These are phyloP conservation scores for Syzygium jambos DNA, from an alignment of 345 rosid species.

Conservation along the genomic window DNA sequence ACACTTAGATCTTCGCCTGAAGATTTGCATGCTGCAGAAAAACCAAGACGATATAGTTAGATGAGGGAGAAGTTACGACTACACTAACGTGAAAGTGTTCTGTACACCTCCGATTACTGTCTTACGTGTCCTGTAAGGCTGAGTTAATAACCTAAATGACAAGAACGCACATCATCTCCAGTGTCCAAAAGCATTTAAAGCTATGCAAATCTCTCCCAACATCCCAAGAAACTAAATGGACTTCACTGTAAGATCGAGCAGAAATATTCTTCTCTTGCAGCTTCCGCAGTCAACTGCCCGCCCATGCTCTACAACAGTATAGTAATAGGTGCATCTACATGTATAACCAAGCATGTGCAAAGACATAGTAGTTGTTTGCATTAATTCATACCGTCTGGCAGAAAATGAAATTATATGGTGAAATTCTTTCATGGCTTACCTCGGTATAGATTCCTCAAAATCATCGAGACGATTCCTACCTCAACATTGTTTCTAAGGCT, in stretches of 20 bases:
- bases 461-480: neutral
- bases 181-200: neutral
- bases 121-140: neutral
- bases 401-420: neutral
- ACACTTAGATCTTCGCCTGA: constrained; percentile 3
- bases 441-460: neutral
- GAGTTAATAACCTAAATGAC: neutral
- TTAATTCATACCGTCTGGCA: neutral
- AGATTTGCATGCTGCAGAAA: constrained; percentile 10
- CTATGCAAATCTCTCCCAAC: neutral
- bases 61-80: neutral
- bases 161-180: neutral
- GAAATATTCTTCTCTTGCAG: neutral
- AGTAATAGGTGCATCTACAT: neutral
- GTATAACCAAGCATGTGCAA: neutral
- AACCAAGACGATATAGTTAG: neutral
- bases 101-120: neutral
- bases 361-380: neutral
- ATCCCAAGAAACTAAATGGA: neutral
- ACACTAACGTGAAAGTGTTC: neutral
- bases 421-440: neutral
- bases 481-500: neutral
- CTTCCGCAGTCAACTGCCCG: neutral
- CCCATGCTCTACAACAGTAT: neutral
- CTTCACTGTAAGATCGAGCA: neutral